Conservation (phyloP, 176 grass and related monocot genomes). For the Ampelocalamus luodianensis region DNA sequence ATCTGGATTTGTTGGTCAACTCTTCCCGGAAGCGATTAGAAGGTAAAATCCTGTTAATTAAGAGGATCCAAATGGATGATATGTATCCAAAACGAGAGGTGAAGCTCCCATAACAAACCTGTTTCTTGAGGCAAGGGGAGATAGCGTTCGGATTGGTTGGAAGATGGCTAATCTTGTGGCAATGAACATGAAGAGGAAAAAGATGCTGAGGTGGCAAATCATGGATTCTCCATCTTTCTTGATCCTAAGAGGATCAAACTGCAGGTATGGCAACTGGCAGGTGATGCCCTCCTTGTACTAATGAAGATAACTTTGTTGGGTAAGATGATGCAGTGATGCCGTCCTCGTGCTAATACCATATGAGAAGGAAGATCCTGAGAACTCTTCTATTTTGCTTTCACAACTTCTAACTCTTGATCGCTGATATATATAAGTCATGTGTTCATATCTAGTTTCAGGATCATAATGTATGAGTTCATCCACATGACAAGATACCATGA, state of each 20-base stretch:
- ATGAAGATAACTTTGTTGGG: background rate
- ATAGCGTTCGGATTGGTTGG: background rate
- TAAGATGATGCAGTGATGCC: background rate
- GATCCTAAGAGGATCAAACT: conserved; percentile 58
- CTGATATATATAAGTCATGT: background rate
- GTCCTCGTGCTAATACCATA: background rate
- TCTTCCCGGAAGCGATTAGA: background rate
- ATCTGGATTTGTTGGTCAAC: conserved; percentile 37
- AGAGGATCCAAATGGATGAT: background rate
- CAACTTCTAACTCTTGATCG: background rate
- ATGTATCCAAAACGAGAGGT: background rate
- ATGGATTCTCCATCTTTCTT: conserved; percentile 51
- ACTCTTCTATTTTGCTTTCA: background rate
- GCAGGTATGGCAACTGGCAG: conserved; percentile 36
- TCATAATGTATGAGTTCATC: background rate
- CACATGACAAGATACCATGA: conserved; percentile 38
- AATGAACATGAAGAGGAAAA: conserved; percentile 65
- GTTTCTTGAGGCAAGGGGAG: background rate
- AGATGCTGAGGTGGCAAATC: conserved; percentile 42
- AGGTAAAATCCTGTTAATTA: background rate
- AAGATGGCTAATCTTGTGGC: conserved; percentile 48
- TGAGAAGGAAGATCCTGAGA: background rate
- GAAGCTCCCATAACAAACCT: background rate
- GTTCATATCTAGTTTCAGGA: conserved; percentile 1
- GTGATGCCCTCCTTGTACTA: background rate